Percentiles rank a stretch among this genome's conserved stretches.
These are phyloP conservation scores for Citrus hindsii DNA, from an alignment of 345 rosid genomes.

Conservation along the genomic window DNA sequence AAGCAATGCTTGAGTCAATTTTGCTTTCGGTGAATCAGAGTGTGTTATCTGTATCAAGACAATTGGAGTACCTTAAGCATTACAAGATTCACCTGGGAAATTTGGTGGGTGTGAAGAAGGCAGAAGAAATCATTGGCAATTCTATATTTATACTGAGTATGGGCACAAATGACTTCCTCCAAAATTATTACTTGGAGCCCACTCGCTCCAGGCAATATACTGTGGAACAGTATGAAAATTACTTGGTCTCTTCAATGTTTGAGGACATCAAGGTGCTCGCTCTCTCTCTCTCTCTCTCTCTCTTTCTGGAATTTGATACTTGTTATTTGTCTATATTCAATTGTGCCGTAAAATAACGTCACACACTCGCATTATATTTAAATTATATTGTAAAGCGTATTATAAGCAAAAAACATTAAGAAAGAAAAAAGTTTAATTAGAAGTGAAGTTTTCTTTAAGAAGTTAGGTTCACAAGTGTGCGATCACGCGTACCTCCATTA, in stretches of 20 bases:
- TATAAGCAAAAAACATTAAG: no score
- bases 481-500: background rate
- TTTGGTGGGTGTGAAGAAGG: constrained; percentile 48
- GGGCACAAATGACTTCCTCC: constrained; percentile 91
- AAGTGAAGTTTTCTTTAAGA: background rate
- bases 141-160: constrained; percentile 53
- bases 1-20: background rate
- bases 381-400: background rate
- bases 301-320: background rate
- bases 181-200: constrained; percentile 68
- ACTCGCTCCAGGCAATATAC: constrained; percentile 57
- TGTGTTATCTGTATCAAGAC: constrained; percentile 60
- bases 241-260: constrained; percentile 47
- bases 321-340: background rate
- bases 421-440: no score
- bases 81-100: constrained; percentile 58
- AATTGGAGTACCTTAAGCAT: constrained; percentile 57
- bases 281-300: background rate
- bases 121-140: constrained; percentile 45
- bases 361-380: background rate
- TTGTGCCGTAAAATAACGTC: background rate
- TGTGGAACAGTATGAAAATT: constrained; percentile 46
- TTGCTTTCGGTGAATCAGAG: constrained; percentile 29
- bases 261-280: constrained; percentile 47
- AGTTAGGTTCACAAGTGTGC: background rate